Conservation (phyloP, 73 alveolate species). For the Tetrahymena malaccensis region DNA sequence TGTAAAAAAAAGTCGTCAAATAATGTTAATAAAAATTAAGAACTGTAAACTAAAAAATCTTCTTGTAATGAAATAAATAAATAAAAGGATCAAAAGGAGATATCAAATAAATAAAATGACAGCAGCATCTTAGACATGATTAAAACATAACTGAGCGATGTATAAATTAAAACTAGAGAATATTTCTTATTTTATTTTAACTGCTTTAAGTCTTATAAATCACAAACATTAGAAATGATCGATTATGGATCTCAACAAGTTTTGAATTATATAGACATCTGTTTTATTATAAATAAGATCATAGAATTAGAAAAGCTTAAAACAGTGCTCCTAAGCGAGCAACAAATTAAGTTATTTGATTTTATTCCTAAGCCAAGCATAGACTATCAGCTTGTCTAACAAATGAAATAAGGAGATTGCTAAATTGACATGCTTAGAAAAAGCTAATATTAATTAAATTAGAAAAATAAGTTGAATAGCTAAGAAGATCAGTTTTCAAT, state of each 20-base stretch:
- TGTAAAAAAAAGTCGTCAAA: neutral
- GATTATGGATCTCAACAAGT: neutral
- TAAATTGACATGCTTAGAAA: neutral
- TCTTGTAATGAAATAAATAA: neutral
- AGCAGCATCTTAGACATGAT: neutral
- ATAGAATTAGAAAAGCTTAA: neutral
- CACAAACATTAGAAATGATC: neutral
- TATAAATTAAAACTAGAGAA: neutral
- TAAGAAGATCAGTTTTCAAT: neutral
- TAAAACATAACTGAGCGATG: neutral
- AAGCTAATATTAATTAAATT: neutral
- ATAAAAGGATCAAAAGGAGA: neutral
- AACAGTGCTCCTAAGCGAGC: neutral
- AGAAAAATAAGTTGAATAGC: neutral
- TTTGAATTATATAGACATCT: neutral
- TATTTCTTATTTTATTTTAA: neutral
- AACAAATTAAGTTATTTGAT: neutral
- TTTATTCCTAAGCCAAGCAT: neutral
- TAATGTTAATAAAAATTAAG: neutral
- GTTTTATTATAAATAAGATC: neutral
- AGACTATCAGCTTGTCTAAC: neutral
- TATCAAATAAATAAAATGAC: neutral
- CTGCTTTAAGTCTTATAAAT: neutral
- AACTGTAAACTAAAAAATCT: neutral
- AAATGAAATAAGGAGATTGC: neutral